These are phyloP conservation scores for Taphrina flavorubra DNA, from an alignment of 1,139 yeast species.

Conservation along the genomic window DNA sequence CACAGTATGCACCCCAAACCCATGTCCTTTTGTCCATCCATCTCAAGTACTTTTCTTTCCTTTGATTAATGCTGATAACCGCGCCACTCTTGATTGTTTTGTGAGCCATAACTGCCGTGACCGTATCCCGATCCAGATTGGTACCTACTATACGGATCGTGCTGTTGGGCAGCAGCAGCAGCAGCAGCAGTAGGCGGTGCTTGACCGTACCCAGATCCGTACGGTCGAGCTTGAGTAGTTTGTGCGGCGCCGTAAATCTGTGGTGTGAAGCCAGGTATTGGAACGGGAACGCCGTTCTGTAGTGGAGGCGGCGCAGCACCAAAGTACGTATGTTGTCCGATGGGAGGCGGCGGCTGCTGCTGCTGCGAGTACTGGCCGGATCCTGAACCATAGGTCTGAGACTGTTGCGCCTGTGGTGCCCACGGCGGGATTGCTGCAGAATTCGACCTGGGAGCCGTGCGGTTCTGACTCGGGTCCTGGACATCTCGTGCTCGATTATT, in stretches of 20 bases:
- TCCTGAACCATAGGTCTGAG: constrained; percentile 18
- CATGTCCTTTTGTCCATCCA: too few relatives aligned
- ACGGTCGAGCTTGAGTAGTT: not conserved
- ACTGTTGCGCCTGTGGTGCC: constrained; percentile 22
- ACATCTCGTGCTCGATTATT: constrained; percentile 35
- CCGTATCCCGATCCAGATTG: constrained; percentile 28
- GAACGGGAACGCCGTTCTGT: constrained; percentile 27
- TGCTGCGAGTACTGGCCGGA: constrained; percentile 23
- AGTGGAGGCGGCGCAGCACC: constrained; percentile 28
- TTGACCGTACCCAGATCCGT: constrained; percentile 15
- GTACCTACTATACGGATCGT: constrained; percentile 26
- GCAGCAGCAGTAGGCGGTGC: constrained; percentile 1
- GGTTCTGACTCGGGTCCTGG: constrained; percentile 31
- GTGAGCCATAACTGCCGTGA: constrained; percentile 4
- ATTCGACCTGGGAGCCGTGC: constrained; percentile 5
- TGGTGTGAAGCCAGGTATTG: constrained; percentile 36
- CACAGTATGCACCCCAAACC: not conserved
- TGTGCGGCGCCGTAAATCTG: not conserved
- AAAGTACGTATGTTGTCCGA: constrained; percentile 24
- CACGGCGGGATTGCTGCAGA: constrained; percentile 19
- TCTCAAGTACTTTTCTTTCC: not conserved
- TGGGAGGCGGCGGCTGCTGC: constrained; percentile 20
- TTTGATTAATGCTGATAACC: constrained; percentile 25
- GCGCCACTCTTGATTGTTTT: constrained; percentile 21
- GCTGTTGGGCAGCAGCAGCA: not conserved